These are phyloP conservation scores for Pyrenula aspistea DNA, from an alignment of 495 filamentous ascomycete genomes.

Conservation along the genomic window DNA sequence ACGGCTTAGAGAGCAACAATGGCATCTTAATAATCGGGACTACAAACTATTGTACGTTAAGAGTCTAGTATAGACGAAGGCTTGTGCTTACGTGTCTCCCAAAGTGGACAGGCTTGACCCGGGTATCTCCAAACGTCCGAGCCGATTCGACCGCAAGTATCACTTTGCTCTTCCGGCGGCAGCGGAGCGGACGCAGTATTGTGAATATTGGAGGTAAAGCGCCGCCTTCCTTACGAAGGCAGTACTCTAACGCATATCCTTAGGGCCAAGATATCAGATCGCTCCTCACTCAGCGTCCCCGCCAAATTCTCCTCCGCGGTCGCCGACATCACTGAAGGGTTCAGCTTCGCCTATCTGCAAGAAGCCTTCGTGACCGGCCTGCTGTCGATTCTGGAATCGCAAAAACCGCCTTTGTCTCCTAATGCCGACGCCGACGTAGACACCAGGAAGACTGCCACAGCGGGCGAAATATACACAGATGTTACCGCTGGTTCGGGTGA, in stretches of 20 bases:
- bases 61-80: conserved; percentile 7
- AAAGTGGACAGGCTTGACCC: conserved; percentile 43
- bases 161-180: conserved; percentile 41
- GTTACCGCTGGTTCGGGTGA: background rate
- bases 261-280: conserved; percentile 35
- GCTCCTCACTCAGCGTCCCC: conserved; percentile 43
- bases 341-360: conserved; percentile 56
- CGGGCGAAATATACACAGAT: background rate
- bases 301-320: conserved; percentile 36
- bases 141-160: conserved; percentile 55
- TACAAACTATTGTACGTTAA: conserved; percentile 40
- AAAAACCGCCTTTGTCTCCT: background rate
- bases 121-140: conserved; percentile 51
- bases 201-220: conserved; percentile 38
- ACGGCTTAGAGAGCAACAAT: conserved; percentile 55
- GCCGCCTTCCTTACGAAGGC: conserved; percentile 5
- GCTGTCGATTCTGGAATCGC: background rate
- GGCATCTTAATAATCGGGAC: conserved; percentile 54
- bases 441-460: too few species aligned
- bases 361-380: conserved; percentile 48
- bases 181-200: conserved; percentile 43
- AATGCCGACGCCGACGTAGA: too few species aligned
- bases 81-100: background rate
- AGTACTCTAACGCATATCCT: background rate
- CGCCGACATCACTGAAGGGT: conserved; percentile 45